Evolutionary conservation across 495 filamentous ascomycete genomes (phyloP), one percentile per base, ranked within the genome.

Genomic region (Xylaria sp.): DNA sequence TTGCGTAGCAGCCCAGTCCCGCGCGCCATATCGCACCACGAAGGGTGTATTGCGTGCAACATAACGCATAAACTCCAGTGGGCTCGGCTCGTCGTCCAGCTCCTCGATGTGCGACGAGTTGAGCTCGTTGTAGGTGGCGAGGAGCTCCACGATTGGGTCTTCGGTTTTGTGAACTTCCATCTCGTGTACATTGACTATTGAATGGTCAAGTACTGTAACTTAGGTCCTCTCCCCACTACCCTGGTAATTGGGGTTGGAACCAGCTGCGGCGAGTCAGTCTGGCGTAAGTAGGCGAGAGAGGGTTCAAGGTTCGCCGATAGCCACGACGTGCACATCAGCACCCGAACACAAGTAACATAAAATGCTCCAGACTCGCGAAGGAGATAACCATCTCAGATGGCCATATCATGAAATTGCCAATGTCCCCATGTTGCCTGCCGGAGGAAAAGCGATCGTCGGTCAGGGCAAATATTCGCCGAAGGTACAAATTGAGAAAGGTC

Each of bases 51-150:
- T 94, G 21, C 75, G 81, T 40, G 88, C 82, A 19, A 92, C 90
- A 78, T 87, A 89, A 70, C 89, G 84, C 86, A 93, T 88, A 76
- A 94, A 94, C 75, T 93, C 89, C 9, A 94, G 83, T 0, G 92
- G 84, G 43, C 87, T 91, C 2, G 92, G 92, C 46, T 87, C 84
- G 40, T 87, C 83, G n/a, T 81, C 44, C 5, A 93, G 80, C 61
- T 88, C 85, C 57, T 89, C 84, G 57, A 93, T 84, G 26, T 67
- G 65, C 26, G 81, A 69, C 48, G 81, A 74, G 76, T 94, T 94
- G 55, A 94, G 83, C 68, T 92, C 90, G 73, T 91, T 85, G 81
- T 93, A 93, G 46, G 82, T 85, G 1, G 78, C 82, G 66, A 93
- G 83, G 35, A 93, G 84, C 62, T 88, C 88, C 61, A 74, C 75